phyloP scores from a whole-genome alignment of 164 flowering plant genomes.

The Berberis vulgaris region DNA sequence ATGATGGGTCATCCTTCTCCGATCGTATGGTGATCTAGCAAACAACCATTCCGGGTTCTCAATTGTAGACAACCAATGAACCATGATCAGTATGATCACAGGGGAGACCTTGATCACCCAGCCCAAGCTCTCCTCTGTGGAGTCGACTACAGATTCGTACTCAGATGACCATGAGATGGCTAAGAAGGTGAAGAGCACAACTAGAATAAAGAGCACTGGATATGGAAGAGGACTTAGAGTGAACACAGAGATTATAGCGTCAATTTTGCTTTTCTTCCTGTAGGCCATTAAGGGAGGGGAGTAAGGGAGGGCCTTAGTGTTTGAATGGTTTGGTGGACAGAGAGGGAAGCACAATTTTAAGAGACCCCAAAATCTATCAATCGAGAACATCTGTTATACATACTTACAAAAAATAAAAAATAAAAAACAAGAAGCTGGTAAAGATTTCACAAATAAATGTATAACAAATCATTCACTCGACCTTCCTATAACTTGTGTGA shows the following conservation, averaged over 20 bases:
- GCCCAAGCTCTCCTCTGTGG: slow-evolving; percentile 33
- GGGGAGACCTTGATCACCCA: slow-evolving; percentile 56
- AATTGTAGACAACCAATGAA: slow-evolving; percentile 44
- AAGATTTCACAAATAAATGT: too few relatives aligned
- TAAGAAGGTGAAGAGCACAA: slow-evolving; percentile 42
- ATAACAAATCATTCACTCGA: too few relatives aligned
- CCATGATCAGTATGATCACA: slow-evolving; percentile 34
- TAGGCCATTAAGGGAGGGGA: slow-evolving; percentile 15
- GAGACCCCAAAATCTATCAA: too few relatives aligned
- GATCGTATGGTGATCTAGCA: slow-evolving; percentile 18
- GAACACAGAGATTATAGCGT: slow-evolving; percentile 41
- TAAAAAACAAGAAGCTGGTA: too few relatives aligned
- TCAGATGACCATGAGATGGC: slow-evolving; percentile 46
- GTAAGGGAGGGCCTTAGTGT: too few relatives aligned
- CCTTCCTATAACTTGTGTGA: too few relatives aligned
- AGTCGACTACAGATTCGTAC: slow-evolving; percentile 37
- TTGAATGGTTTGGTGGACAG: too few relatives aligned
- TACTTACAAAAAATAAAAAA: too few relatives aligned
- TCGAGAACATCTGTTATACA: too few relatives aligned
- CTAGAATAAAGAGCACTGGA: slow-evolving; percentile 58
- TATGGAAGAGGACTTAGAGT: slow-evolving; percentile 65
- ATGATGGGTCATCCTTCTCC: slow-evolving; percentile 19
- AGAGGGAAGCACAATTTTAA: too few relatives aligned
- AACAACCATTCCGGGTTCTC: slow-evolving; percentile 35
- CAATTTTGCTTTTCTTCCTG: slow-evolving; percentile 19